Conservation (phyloP, 108 stramenopile species). For the Bacterosira constricta region DNA sequence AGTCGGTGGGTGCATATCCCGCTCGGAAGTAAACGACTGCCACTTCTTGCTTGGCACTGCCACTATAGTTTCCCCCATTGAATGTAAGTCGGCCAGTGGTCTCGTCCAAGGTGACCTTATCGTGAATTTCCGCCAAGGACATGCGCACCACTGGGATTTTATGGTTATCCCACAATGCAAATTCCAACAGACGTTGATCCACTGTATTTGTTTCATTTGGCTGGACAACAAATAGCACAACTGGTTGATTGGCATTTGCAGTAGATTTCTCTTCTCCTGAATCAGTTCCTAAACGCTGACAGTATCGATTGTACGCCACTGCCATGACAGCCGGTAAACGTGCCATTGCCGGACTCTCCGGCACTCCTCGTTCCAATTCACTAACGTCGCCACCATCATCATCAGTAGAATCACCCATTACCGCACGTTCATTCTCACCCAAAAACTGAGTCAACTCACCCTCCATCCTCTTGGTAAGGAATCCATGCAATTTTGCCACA, state of each 20-base stretch:
- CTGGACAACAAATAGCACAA: constrained; percentile 94
- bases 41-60: constrained; percentile 41
- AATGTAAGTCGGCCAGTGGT: constrained; percentile 52
- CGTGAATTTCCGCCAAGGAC: constrained; percentile 63
- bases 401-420: constrained; percentile 17
- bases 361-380: constrained; percentile 64
- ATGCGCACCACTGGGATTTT: constrained; percentile 77
- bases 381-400: constrained; percentile 7
- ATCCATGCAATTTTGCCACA: constrained; percentile 75
- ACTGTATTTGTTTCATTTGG: constrained; percentile 94
- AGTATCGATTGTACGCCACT: constrained; percentile 76
- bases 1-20: constrained; percentile 96
- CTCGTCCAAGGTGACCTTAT: constrained; percentile 44
- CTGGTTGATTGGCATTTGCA: constrained; percentile 7
- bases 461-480: constrained; percentile 57
- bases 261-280: background rate
- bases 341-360: constrained; percentile 78
- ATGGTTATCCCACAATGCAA: constrained; percentile 83
- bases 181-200: constrained; percentile 95
- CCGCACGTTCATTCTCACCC: constrained; percentile 51
- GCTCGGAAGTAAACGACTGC: constrained; percentile 95
- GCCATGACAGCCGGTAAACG: constrained; percentile 76
- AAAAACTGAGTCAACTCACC: constrained; percentile 48
- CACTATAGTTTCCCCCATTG: constrained; percentile 22
- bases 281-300: constrained; percentile 30